These are phyloP conservation scores for Calonectria crousiana DNA, from an alignment of 2,329 filamentous ascomycete genomes.

Conservation along the genomic window DNA sequence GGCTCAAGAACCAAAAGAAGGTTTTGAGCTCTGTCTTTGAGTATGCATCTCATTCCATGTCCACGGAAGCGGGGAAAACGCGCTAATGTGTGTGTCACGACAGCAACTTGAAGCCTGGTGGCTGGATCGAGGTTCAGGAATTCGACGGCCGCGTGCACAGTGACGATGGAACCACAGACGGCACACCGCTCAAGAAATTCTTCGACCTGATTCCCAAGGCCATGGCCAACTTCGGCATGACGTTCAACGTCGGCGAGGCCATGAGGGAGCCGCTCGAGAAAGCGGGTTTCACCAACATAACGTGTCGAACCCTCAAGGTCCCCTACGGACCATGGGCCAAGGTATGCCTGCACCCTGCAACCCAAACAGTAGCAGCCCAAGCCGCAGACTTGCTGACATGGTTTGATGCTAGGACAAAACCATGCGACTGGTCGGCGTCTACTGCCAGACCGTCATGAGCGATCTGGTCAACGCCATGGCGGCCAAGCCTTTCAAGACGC, in stretches of 20 bases:
- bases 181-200: slow-evolving; percentile 45
- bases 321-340: slow-evolving; percentile 38
- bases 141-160: slow-evolving; percentile 52
- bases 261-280: slow-evolving; percentile 27
- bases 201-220: slow-evolving; percentile 36
- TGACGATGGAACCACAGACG: slow-evolving; percentile 50
- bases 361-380: neutral
- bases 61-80: neutral
- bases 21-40: slow-evolving; percentile 29
- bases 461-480: slow-evolving; percentile 40
- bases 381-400: neutral
- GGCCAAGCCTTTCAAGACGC: slow-evolving; percentile 32
- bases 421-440: slow-evolving; percentile 32
- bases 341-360: neutral
- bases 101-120: slow-evolving; percentile 33
- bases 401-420: slow-evolving; percentile 28
- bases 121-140: slow-evolving; percentile 47
- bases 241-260: slow-evolving; percentile 38
- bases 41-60: neutral
- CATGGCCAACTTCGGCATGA: slow-evolving; percentile 48
- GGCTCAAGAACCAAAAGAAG: slow-evolving; percentile 26
- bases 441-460: slow-evolving; percentile 31
- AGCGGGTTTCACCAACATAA: slow-evolving; percentile 32
- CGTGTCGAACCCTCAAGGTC: slow-evolving; percentile 32
- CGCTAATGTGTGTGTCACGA: neutral